phyloP scores from a whole-genome alignment of 1,284 basidiomycete species.

The Leccinum huronense region DNA sequence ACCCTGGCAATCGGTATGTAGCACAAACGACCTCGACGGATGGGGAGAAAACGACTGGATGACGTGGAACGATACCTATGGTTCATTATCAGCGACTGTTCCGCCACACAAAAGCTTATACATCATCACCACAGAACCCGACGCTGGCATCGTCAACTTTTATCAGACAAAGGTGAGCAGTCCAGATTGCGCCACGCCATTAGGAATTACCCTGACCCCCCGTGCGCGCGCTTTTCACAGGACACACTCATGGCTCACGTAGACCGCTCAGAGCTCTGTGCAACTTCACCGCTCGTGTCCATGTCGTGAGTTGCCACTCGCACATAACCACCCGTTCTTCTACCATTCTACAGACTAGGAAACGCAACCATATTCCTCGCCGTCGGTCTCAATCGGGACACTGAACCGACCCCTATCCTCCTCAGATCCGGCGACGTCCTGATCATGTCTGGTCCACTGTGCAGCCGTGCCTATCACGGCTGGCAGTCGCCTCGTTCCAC shows the following conservation, averaged over 20 bases:
- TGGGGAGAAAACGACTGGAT: conserved; percentile 66
- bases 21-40: conserved; percentile 33
- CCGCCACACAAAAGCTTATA: background rate
- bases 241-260: conserved; percentile 94
- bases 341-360: conserved; percentile 60
- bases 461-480: conserved; percentile 84
- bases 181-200: background rate
- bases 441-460: conserved; percentile 87
- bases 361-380: conserved; percentile 86
- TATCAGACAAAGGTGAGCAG: conserved; percentile 68
- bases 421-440: conserved; percentile 85
- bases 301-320: conserved; percentile 64
- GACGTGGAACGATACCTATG: conserved; percentile 72
- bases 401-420: conserved; percentile 74
- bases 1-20: conserved; percentile 69
- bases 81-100: conserved; percentile 38
- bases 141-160: conserved; percentile 93
- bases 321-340: background rate
- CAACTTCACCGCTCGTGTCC: conserved; percentile 84
- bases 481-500: conserved; percentile 17
- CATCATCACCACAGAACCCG: conserved; percentile 58
- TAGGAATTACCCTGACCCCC: too few relatives aligned
- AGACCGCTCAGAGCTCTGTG: conserved; percentile 85
- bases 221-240: conserved; percentile 31
- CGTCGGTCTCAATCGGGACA: conserved; percentile 76